Evolutionary conservation across 2,329 filamentous ascomycete species (phyloP).

Genomic region (Magnaporthiopsis incrustans): DNA sequence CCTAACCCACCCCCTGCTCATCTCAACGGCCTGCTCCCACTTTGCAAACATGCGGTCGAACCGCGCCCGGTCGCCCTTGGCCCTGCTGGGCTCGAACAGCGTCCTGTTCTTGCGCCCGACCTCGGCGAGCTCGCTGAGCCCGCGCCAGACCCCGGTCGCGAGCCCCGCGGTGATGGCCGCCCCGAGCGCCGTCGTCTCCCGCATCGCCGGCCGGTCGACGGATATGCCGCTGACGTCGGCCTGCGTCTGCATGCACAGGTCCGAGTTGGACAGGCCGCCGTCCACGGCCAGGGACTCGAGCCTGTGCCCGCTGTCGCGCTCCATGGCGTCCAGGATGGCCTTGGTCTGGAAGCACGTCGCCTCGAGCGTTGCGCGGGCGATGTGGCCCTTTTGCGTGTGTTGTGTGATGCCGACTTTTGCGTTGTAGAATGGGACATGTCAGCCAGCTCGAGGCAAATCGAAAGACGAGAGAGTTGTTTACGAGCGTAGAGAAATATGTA

Average conservation of each 20-base stretch:
- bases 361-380: slow-evolving; percentile 82
- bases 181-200: slow-evolving; percentile 81
- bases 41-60: slow-evolving; percentile 38
- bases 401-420: slow-evolving; percentile 67
- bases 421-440: background rate
- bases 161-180: slow-evolving; percentile 87
- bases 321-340: slow-evolving; percentile 88
- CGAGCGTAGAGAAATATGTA: background rate
- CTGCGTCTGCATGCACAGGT: slow-evolving; percentile 87
- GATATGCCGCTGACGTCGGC: slow-evolving; percentile 77
- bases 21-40: slow-evolving; percentile 51
- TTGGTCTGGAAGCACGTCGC: slow-evolving; percentile 90
- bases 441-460: background rate
- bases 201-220: slow-evolving; percentile 78
- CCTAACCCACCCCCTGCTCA: slow-evolving; percentile 47
- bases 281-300: slow-evolving; percentile 74
- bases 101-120: slow-evolving; percentile 64
- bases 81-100: slow-evolving; percentile 60
- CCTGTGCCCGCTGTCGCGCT: slow-evolving; percentile 70
- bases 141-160: slow-evolving; percentile 69
- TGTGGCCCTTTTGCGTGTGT: slow-evolving; percentile 77
- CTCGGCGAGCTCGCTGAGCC: slow-evolving; percentile 63
- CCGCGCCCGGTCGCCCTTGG: slow-evolving; percentile 24
- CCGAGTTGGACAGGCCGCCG: slow-evolving; percentile 82
- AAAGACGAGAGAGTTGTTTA: background rate